Evolutionary conservation across 495 filamentous ascomycete genomes (phyloP), one percentile per base, ranked within the genome.

Genomic region (Tuber indicum): DNA sequence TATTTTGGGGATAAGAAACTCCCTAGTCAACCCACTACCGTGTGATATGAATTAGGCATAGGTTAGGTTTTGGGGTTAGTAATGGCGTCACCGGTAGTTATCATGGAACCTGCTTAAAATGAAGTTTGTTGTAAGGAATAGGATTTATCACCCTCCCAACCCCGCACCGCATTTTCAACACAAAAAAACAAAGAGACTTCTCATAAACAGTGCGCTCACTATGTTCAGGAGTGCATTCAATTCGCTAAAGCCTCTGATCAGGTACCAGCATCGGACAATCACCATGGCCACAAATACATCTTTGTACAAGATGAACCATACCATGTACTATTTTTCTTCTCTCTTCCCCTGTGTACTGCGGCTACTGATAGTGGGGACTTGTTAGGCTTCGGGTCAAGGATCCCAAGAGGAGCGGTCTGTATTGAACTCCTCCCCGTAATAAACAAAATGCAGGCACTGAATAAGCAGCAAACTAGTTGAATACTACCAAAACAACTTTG

Each of bases 381-480:
- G 83, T 84, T 75, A 97, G 94, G 94, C 85, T 97, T 81, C 90
- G 96, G 85, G 93, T 98, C 84, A 98, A 98, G 85, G 94, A 99
- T 85, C 96, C 96, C 5, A 90, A 94, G 84, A 88, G 87, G 82
- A 97, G 93, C 36, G 85, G 91, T 91, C 84, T 32, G 43, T 26
- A 32, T 44, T 12, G 45, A 83, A 70, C n/a, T 21, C 66, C 66
- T 39, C 66, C 39, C 46, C 36, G 47, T 8, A 14, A 36, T 66
- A 21, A 17, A 58, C 41, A n/a, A 71, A 21, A 23, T 72, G 21
- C 72, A 43, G 14, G 71, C 46, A 23, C 71, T 52, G 39, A 46
- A 62, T 74, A 44, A 62, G 41, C 41, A 36, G n/a, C 49, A 41
- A 32, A 75, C 26, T 71, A 90, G 91, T 98, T 86, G 92, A 96